Conservation (phyloP, 2,329 filamentous ascomycete species). For the Cladosporium sp. region DNA sequence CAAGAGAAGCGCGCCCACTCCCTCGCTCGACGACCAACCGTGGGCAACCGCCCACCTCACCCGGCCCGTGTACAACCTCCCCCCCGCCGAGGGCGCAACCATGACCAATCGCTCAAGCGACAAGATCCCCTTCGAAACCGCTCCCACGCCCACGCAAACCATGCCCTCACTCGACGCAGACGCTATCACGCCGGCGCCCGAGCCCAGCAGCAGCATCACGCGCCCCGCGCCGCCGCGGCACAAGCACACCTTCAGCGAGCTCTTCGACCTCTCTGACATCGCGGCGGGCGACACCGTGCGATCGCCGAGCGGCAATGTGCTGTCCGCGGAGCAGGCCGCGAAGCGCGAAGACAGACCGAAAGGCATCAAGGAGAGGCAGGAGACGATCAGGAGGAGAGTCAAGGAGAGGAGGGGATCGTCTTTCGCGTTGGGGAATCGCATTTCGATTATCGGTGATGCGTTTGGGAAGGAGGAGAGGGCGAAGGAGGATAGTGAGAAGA, state of each 20-base stretch:
- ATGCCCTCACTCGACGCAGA: neutral
- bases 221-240: slow-evolving; percentile 15
- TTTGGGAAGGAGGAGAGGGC: neutral
- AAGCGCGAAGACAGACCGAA: slow-evolving; percentile 26
- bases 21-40: slow-evolving; percentile 1
- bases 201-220: slow-evolving; percentile 12
- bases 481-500: neutral
- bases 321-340: slow-evolving; percentile 21
- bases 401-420: neutral
- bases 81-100: neutral
- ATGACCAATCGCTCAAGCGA: neutral
- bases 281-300: slow-evolving; percentile 19
- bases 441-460: neutral
- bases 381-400: slow-evolving; percentile 21
- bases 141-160: too few relatives aligned
- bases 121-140: neutral
- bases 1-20: neutral
- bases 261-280: slow-evolving; percentile 25
- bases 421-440: neutral
- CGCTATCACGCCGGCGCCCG: neutral
- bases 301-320: slow-evolving; percentile 28
- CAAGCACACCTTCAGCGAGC: slow-evolving; percentile 22
- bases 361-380: slow-evolving; percentile 32
- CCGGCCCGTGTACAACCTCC: too few relatives aligned
- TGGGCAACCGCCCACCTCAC: slow-evolving; percentile 7